Evolutionary conservation across 139 green algal genomes (phyloP).

Genomic region (Chlorella sp.): DNA sequence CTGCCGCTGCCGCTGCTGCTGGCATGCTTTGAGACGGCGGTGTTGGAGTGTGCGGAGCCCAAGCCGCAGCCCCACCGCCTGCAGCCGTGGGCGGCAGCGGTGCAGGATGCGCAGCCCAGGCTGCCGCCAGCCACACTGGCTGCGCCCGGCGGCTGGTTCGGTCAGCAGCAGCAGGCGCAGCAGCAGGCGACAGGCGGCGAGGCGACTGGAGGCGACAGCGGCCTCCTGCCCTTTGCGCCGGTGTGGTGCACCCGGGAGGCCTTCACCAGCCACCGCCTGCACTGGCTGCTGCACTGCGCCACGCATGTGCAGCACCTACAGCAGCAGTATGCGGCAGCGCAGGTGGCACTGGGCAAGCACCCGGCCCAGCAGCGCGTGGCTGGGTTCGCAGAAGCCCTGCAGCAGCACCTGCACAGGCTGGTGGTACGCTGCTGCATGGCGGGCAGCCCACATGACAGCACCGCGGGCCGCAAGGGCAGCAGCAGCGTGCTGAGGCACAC

Average conservation of each 20-base stretch:
- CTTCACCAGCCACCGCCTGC: slow-evolving; percentile 12
- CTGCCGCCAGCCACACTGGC: not conserved
- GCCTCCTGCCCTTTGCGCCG: not conserved
- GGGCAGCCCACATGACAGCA: not conserved
- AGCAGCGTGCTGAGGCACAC: slow-evolving; percentile 22
- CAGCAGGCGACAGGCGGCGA: not conserved
- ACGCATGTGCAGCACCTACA: slow-evolving; percentile 10
- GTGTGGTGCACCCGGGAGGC: slow-evolving; percentile 26
- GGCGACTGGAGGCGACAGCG: not conserved
- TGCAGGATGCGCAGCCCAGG: not conserved
- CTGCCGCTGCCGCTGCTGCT: slow-evolving; percentile 28
- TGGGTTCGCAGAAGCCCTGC: not conserved
- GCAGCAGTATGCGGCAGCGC: not conserved
- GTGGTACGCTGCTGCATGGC: slow-evolving; percentile 13
- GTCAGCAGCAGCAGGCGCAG: not conserved
- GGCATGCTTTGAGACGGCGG: slow-evolving; percentile 35
- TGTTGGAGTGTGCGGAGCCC: slow-evolving; percentile 34
- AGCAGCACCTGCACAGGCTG: slow-evolving; percentile 11
- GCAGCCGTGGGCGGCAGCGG: not conserved
- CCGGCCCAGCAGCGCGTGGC: not conserved
- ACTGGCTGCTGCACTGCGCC: slow-evolving; percentile 43
- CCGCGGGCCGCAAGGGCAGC: no score
- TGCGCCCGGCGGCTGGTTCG: not conserved
- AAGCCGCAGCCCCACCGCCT: not conserved
- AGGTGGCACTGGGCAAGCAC: not conserved